These are phyloP conservation scores for Penicillium polonicum DNA, from an alignment of 2,329 filamentous ascomycete species.

Conservation along the genomic window DNA sequence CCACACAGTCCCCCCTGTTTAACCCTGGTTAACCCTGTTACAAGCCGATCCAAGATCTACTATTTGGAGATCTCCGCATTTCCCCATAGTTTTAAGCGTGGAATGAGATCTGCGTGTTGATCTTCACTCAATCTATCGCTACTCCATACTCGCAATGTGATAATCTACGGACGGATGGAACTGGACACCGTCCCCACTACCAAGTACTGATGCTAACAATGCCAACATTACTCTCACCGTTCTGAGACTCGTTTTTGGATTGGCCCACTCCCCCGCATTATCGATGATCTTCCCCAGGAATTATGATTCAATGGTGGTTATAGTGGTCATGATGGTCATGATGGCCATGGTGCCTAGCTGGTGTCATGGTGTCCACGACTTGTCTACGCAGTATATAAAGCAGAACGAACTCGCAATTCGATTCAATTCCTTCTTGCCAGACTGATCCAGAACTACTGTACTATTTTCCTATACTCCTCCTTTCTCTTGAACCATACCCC, in stretches of 20 bases:
- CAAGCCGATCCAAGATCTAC: background rate
- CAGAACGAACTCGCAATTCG: no score
- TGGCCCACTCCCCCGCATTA: background rate
- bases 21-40: no score
- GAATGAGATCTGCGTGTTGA: background rate
- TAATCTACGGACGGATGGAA: conserved; percentile 4
- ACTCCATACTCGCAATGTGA: background rate
- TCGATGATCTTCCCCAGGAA: conserved; percentile 1
- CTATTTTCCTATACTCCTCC: no score
- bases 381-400: no score
- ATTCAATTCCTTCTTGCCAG: no score
- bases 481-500: no score
- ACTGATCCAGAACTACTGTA: no score
- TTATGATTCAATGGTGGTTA: background rate
- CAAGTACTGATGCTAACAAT: background rate
- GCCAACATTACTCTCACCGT: background rate
- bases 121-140: conserved; percentile 1
- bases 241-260: background rate
- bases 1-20: no score
- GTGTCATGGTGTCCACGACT: background rate
- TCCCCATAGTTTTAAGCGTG: background rate
- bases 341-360: no score
- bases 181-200: background rate
- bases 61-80: background rate
- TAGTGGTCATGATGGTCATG: background rate